phyloP scores from a whole-genome alignment of 805 yeast species.

The Metschnikowia cerradonensis region DNA sequence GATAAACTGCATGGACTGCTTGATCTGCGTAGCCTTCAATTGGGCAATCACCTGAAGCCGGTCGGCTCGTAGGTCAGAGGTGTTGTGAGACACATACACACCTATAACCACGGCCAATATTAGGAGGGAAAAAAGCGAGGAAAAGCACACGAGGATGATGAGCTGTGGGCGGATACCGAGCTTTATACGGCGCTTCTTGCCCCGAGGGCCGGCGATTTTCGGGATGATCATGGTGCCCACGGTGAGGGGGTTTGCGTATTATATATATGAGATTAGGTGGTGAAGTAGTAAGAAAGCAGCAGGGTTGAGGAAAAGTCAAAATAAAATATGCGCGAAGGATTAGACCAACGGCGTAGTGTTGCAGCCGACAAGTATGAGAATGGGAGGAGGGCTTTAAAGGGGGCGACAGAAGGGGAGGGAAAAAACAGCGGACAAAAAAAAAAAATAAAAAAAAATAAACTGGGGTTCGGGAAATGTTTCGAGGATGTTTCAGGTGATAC shows the following conservation, averaged over 20 bases:
- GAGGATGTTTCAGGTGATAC: too few species aligned
- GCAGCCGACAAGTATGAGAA: background rate
- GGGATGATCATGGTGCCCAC: background rate
- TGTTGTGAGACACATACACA: slow-evolving; percentile 63
- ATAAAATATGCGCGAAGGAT: background rate
- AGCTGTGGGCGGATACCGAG: slow-evolving; percentile 75
- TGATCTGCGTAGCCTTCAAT: slow-evolving; percentile 73
- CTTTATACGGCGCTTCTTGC: slow-evolving; percentile 25
- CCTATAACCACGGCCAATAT: slow-evolving; percentile 72
- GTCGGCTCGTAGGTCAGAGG: slow-evolving; percentile 60
- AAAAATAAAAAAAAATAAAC: too few species aligned
- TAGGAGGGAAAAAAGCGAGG: slow-evolving; percentile 65
- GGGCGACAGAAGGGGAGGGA: too few species aligned
- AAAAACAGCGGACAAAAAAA: too few species aligned
- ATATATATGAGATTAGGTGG: too few species aligned
- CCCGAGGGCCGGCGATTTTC: background rate
- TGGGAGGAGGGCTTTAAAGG: too few species aligned
- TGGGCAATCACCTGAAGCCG: slow-evolving; percentile 75
- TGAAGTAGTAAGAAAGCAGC: background rate
- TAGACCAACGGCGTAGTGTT: background rate
- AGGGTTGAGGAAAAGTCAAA: background rate
- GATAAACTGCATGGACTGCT: slow-evolving; percentile 58
- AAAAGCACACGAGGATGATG: slow-evolving; percentile 62
- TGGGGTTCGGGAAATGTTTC: background rate
- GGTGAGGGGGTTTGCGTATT: too few species aligned